Evolutionary conservation across 108 stramenopile genomes (phyloP).

Genomic region (Nitzschia palea): DNA sequence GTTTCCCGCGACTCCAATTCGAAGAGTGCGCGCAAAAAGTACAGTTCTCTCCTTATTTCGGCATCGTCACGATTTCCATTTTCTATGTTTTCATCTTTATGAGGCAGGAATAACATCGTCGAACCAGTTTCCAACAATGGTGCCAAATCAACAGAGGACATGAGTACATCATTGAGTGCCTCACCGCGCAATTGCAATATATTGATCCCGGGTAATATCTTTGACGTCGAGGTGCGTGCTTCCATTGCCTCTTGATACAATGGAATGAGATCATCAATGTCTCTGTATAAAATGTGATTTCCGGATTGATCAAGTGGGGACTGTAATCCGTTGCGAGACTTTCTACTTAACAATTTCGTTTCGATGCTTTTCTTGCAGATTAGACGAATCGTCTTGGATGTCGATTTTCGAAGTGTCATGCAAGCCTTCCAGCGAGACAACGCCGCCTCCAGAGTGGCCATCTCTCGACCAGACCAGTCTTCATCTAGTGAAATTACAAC

Average conservation of each 20-base stretch:
- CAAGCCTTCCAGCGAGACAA: slow-evolving; percentile 24
- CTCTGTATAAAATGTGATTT: slow-evolving; percentile 24
- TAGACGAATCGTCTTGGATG: slow-evolving; percentile 49
- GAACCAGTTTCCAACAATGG: slow-evolving; percentile 13
- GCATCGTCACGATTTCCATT: not conserved
- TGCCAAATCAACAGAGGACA: slow-evolving; percentile 1
- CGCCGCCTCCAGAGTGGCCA: slow-evolving; percentile 38
- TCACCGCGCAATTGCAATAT: slow-evolving; percentile 25
- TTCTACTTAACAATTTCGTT: slow-evolving; percentile 15
- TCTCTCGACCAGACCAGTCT: slow-evolving; percentile 82
- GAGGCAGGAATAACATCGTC: not conserved
- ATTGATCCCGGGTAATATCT: slow-evolving; percentile 20
- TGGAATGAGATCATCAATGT: slow-evolving; percentile 9
- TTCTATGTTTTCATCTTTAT: not conserved
- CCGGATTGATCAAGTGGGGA: slow-evolving; percentile 35
- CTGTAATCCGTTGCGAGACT: not conserved
- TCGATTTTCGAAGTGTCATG: slow-evolving; percentile 22
- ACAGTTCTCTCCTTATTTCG: not conserved
- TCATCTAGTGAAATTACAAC: slow-evolving; percentile 76
- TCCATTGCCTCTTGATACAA: not conserved
- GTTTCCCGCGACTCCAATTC: not conserved
- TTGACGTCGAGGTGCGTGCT: not conserved
- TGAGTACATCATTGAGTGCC: slow-evolving; percentile 17
- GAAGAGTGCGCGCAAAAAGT: not conserved
- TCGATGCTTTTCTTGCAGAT: slow-evolving; percentile 61